A percentile compares a stretch with the other conserved stretches of the same genome.
phyloP scores from a whole-genome alignment of 768 basidiomycete species.

The Lactifluus subvellereus region DNA sequence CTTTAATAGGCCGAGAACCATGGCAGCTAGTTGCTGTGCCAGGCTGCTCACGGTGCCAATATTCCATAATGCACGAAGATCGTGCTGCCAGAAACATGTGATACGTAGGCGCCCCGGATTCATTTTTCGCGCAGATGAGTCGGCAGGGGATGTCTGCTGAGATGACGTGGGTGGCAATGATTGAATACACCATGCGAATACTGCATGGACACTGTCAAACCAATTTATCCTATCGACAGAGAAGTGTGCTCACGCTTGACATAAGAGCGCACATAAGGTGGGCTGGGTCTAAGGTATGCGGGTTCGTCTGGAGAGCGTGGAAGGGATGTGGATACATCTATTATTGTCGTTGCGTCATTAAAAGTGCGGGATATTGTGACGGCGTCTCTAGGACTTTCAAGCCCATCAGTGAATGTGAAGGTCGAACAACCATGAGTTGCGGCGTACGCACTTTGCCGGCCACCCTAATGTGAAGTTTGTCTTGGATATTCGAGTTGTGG shows the following conservation, averaged over 20 bases:
- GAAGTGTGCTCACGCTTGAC: constrained; percentile 51
- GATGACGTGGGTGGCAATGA: constrained; percentile 35
- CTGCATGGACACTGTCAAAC: constrained; percentile 32
- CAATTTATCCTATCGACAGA: constrained; percentile 20
- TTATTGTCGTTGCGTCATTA: constrained; percentile 71
- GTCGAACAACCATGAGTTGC: not conserved
- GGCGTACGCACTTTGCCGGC: constrained; percentile 81
- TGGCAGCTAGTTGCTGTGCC: constrained; percentile 78
- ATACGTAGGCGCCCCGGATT: constrained; percentile 52
- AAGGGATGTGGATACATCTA: constrained; percentile 91
- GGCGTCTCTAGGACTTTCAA: constrained; percentile 77
- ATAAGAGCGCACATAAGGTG: constrained; percentile 87
- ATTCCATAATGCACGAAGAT: constrained; percentile 83
- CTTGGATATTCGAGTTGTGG: constrained; percentile 76
- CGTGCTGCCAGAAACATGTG: constrained; percentile 94
- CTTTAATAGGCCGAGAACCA: constrained; percentile 76
- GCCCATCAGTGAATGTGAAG: not conserved
- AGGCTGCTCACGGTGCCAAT: constrained; percentile 59
- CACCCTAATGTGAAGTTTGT: constrained; percentile 92
- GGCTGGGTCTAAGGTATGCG: constrained; percentile 83
- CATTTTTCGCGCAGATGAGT: constrained; percentile 21
- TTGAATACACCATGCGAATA: constrained; percentile 95
- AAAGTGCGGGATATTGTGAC: constrained; percentile 89
- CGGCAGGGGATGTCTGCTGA: constrained; percentile 32
- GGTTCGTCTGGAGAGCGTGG: constrained; percentile 89